Percentiles rank a stretch among this genome's conserved stretches.
Conservation (phyloP, 352 stramenopile genomes). For the Aphanomyces invadans region DNA sequence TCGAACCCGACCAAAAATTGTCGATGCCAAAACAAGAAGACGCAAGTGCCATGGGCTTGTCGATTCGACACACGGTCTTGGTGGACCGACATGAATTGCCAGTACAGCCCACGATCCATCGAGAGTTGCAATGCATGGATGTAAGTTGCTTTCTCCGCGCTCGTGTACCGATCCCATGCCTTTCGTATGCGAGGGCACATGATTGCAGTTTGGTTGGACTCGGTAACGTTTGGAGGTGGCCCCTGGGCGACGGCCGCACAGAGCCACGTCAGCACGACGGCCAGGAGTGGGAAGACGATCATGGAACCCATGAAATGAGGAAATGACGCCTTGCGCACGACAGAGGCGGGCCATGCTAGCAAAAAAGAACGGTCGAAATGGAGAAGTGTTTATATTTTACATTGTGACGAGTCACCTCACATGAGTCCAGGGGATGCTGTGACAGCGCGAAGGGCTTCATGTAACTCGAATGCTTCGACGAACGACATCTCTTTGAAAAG, state of each 20-base stretch:
- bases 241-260: not conserved
- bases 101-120: conserved; percentile 50
- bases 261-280: not conserved
- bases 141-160: conserved; percentile 38
- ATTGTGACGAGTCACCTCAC: not conserved
- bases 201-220: not conserved
- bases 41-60: conserved; percentile 34
- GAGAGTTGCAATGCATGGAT: conserved; percentile 36
- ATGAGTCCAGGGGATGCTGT: not conserved
- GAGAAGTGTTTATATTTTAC: not conserved
- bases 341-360: not conserved
- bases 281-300: not conserved
- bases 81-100: conserved; percentile 58
- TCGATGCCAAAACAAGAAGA: conserved; percentile 22
- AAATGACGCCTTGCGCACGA: not conserved
- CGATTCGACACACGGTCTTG: conserved; percentile 46
- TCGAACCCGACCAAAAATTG: conserved; percentile 24
- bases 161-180: conserved; percentile 41
- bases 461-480: not conserved
- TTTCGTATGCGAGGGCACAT: conserved; percentile 35
- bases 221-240: too few species aligned
- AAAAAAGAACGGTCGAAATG: not conserved
- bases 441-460: not conserved
- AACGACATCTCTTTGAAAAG: not conserved
- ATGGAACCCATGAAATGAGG: not conserved